phyloP scores from a whole-genome alignment of 2,329 filamentous ascomycete genomes.

The Magnaporthiopsis rhizophila region DNA sequence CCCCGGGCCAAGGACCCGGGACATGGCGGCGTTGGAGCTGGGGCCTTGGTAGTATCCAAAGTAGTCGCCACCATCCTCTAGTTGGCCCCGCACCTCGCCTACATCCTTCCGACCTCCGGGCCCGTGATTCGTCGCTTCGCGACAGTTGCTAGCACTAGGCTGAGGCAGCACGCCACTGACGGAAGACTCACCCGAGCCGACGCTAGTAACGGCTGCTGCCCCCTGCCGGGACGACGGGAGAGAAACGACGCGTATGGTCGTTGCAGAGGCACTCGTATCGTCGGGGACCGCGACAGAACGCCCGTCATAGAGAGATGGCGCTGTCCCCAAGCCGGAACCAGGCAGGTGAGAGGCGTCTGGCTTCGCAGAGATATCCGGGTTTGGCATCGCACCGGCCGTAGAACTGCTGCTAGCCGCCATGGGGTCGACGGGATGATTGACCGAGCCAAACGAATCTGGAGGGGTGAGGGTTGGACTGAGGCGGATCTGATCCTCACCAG shows the following conservation, averaged over 20 bases:
- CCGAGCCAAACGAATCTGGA: neutral
- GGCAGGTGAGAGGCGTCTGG: neutral
- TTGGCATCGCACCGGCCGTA: neutral
- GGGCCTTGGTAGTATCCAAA: neutral
- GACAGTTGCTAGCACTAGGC: neutral
- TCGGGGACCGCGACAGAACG: neutral
- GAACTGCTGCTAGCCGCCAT: neutral
- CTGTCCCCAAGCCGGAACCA: neutral
- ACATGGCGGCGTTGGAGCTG: neutral
- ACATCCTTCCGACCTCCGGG: neutral
- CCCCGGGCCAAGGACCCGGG: neutral
- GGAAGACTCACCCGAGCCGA: neutral
- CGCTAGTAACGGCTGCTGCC: neutral
- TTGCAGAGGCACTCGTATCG: neutral
- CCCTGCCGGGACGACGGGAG: neutral
- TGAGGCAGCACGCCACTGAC: neutral
- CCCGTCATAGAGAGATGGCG: neutral
- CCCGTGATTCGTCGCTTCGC: neutral
- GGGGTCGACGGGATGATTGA: neutral
- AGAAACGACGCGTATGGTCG: neutral
- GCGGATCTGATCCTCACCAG: slow-evolving; percentile 4
- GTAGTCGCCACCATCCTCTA: neutral
- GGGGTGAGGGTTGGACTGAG: neutral
- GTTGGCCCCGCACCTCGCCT: neutral
- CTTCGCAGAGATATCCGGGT: neutral